Percentiles rank a stretch among this genome's conserved stretches.
phyloP scores from a whole-genome alignment of 179 eudicot species.

The Patellifolia procumbens region DNA sequence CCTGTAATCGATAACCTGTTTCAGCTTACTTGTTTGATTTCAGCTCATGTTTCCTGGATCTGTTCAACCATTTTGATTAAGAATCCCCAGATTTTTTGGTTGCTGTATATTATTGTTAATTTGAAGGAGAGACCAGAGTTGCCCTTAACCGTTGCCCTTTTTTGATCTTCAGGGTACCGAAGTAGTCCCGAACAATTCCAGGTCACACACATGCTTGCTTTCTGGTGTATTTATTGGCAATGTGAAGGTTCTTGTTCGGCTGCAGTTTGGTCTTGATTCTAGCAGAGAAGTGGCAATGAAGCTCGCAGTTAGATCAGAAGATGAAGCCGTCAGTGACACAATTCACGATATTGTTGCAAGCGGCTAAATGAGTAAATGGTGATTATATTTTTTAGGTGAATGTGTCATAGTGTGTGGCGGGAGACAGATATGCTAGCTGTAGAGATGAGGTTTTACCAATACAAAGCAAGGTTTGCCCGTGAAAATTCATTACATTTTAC shows the following conservation, averaged over 20 bases:
- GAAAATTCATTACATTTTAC: constrained; percentile 17
- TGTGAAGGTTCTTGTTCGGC: constrained; percentile 76
- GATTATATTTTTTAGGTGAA: constrained; percentile 13
- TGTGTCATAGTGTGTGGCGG: constrained; percentile 11
- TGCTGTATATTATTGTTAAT: neutral
- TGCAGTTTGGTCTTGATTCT: constrained; percentile 81
- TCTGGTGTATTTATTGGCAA: constrained; percentile 85
- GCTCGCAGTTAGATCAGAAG: constrained; percentile 83
- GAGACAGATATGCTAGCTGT: constrained; percentile 20
- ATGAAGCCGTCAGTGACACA: constrained; percentile 76
- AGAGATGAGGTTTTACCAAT: constrained; percentile 30
- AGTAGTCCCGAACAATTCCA: constrained; percentile 69
- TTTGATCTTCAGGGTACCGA: constrained; percentile 67
- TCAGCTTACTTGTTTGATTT: no score
- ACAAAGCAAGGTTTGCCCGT: constrained; percentile 19
- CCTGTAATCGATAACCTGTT: no score
- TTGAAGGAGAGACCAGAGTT: neutral
- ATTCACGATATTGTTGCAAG: constrained; percentile 92
- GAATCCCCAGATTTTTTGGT: no score
- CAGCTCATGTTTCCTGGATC: neutral
- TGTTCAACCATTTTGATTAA: neutral
- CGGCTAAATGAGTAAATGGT: constrained; percentile 48
- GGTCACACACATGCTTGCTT: constrained; percentile 84
- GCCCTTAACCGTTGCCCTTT: neutral
- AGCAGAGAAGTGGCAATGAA: constrained; percentile 90